Percentiles rank a stretch among this genome's conserved stretches.
These are phyloP conservation scores for Erodium trifolium DNA, from an alignment of 441 rosid species.

Conservation along the genomic window DNA sequence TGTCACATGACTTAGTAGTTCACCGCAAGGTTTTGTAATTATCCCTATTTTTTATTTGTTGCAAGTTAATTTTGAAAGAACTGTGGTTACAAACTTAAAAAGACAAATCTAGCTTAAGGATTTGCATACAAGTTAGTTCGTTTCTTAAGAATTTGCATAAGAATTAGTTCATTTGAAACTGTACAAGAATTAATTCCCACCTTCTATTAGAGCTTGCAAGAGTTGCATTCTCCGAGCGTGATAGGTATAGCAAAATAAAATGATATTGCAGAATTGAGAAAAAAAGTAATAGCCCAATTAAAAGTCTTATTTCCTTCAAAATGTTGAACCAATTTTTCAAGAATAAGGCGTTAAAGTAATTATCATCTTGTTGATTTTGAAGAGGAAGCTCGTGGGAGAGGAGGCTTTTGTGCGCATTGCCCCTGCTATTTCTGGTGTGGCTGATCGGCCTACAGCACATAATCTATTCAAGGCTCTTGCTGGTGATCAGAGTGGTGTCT, in stretches of 20 bases:
- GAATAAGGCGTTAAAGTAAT: slow-evolving; percentile 10
- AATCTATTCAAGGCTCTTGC: slow-evolving; percentile 80
- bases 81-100: background rate
- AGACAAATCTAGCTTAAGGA: background rate
- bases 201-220: too few relatives aligned
- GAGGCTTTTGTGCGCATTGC: slow-evolving; percentile 83
- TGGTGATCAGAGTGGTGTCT: slow-evolving; percentile 56
- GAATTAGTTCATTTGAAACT: too few relatives aligned
- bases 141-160: too few relatives aligned
- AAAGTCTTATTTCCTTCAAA: slow-evolving; percentile 1
- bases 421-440: slow-evolving; percentile 82
- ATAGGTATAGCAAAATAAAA: background rate
- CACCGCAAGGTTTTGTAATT: too few relatives aligned
- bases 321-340: background rate
- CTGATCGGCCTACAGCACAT: slow-evolving; percentile 80
- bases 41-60: background rate
- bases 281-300: background rate
- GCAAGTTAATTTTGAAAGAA: too few relatives aligned
- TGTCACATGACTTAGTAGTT: too few relatives aligned
- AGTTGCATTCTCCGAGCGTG: too few relatives aligned
- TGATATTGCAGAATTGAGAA: background rate
- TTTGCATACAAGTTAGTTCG: too few relatives aligned
- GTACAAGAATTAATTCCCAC: too few relatives aligned
- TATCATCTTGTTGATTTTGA: slow-evolving; percentile 24
- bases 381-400: slow-evolving; percentile 71